Conservation (phyloP, 305 asterid genomes). For the Stenogyne calaminthoides region DNA sequence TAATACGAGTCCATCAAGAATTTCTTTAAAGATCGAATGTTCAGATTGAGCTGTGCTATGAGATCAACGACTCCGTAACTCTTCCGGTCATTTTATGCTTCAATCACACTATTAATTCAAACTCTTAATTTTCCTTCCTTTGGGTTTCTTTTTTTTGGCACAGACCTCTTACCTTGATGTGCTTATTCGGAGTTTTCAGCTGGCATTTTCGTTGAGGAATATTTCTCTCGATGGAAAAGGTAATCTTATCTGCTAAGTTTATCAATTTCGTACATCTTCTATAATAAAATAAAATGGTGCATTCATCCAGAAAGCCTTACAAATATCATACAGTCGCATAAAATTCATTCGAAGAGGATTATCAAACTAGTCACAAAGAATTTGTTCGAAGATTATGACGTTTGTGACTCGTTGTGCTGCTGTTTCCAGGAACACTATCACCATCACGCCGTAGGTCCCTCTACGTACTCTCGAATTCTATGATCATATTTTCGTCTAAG, state of each 20-base stretch:
- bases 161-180: constrained; percentile 81
- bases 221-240: constrained; percentile 72
- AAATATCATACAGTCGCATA: background rate
- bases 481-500: constrained; percentile 84
- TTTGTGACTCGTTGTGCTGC: background rate
- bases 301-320: background rate
- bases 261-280: background rate
- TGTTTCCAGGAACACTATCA: constrained; percentile 67
- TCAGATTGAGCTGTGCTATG: background rate
- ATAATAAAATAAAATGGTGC: background rate
- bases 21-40: background rate
- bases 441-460: constrained; percentile 94
- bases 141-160: constrained; percentile 29
- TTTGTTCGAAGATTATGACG: background rate
- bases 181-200: constrained; percentile 80
- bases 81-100: background rate
- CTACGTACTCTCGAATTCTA: constrained; percentile 73
- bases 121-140: constrained; percentile 12
- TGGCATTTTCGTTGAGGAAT: constrained; percentile 75
- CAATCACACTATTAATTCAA: background rate
- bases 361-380: background rate
- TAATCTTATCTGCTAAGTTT: constrained; percentile 26
- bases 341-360: background rate
- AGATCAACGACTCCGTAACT: background rate
- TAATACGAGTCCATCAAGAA: background rate